These are phyloP conservation scores for Phytophthora pluvialis DNA, from an alignment of 352 stramenopile genomes.

Conservation along the genomic window DNA sequence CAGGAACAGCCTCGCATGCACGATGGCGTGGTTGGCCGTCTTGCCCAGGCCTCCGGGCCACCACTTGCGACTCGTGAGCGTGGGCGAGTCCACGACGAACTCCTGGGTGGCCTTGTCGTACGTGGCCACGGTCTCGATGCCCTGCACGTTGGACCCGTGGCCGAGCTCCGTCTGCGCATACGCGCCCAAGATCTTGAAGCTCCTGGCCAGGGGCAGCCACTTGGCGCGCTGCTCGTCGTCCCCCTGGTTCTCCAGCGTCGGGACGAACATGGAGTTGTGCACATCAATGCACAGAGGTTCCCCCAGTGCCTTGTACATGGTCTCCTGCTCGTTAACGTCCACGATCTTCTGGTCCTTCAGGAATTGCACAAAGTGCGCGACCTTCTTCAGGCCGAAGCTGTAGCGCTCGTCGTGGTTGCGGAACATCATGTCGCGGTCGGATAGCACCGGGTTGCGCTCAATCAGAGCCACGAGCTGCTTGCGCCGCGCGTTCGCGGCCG, in stretches of 20 bases:
- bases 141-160: constrained; percentile 28
- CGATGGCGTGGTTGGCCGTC: constrained; percentile 27
- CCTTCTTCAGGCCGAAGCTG: constrained; percentile 28
- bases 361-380: constrained; percentile 20
- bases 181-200: constrained; percentile 17
- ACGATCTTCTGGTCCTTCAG: constrained; percentile 1
- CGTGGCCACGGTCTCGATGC: constrained; percentile 20
- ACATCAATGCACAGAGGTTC: constrained; percentile 20
- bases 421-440: constrained; percentile 27
- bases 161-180: constrained; percentile 30
- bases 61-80: constrained; percentile 94
- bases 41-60: constrained; percentile 74
- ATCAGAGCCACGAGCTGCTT: constrained; percentile 19
- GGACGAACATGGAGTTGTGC: constrained; percentile 30
- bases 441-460: constrained; percentile 21
- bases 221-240: constrained; percentile 21
- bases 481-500: constrained; percentile 12
- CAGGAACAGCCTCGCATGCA: constrained; percentile 20
- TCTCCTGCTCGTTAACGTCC: constrained; percentile 13
- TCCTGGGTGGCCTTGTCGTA: constrained; percentile 85
- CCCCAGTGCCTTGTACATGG: constrained; percentile 14
- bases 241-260: constrained; percentile 31
- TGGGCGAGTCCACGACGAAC: constrained; percentile 95
- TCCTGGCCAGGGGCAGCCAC: constrained; percentile 24
- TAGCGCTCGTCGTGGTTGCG: constrained; percentile 34